Percentiles rank a stretch among this genome's conserved stretches.
phyloP scores from a whole-genome alignment of 495 filamentous ascomycete genomes.

The Penicilliopsis zonata region DNA sequence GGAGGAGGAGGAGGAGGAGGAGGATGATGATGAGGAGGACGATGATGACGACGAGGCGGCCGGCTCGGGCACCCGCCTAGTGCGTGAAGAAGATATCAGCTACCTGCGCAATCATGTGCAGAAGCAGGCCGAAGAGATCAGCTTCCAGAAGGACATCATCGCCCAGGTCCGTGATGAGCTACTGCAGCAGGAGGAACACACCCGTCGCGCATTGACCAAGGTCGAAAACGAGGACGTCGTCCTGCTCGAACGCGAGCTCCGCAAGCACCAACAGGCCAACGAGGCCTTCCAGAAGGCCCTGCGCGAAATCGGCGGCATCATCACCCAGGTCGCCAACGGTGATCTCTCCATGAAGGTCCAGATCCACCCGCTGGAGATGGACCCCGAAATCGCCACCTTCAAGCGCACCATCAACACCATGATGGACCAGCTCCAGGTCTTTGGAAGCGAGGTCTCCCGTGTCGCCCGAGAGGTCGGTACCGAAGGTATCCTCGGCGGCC shows the following conservation, averaged over 20 bases:
- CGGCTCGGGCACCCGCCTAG: constrained; percentile 24
- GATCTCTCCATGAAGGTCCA: constrained; percentile 97
- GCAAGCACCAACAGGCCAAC: constrained; percentile 96
- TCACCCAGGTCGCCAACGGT: constrained; percentile 89
- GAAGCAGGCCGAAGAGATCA: constrained; percentile 67
- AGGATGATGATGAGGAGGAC: constrained; percentile 23
- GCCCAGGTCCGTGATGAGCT: constrained; percentile 55
- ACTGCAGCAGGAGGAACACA: constrained; percentile 49
- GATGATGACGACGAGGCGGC: constrained; percentile 29
- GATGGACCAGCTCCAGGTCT: constrained; percentile 97
- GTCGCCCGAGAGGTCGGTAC: constrained; percentile 96
- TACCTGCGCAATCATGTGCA: constrained; percentile 63
- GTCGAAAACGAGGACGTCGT: constrained; percentile 54
- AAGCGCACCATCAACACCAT: constrained; percentile 95
- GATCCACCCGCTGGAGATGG: constrained; percentile 93
- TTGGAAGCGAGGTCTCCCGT: constrained; percentile 92
- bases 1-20: constrained; percentile 28
- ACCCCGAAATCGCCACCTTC: constrained; percentile 98
- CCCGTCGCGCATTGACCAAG: constrained; percentile 40
- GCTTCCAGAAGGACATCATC: constrained; percentile 59
- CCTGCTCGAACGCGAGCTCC: constrained; percentile 75
- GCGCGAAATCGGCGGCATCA: constrained; percentile 92
- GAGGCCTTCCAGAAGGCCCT: constrained; percentile 97
- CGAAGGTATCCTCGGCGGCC: constrained; percentile 92
- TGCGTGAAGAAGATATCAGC: constrained; percentile 59